Conservation (phyloP, 805 yeast genomes). For the Scheffersomyces coipomensis region DNA sequence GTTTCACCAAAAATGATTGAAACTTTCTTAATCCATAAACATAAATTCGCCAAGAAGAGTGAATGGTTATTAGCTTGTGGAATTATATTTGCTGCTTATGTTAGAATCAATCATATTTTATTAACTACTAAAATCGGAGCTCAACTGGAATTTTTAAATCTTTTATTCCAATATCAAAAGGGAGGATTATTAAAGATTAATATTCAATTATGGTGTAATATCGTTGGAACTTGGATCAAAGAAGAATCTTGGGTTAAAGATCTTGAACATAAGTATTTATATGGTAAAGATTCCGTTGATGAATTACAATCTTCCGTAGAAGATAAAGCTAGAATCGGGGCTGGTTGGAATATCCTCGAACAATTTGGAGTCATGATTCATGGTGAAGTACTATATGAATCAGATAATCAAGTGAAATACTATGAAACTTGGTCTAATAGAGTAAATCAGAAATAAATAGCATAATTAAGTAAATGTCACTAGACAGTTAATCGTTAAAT, state of each 20-base stretch:
- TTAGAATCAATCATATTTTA: slow-evolving; percentile 49
- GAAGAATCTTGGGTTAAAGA: slow-evolving; percentile 64
- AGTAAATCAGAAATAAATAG: no score
- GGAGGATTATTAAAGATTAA: slow-evolving; percentile 53
- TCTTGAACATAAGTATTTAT: slow-evolving; percentile 45
- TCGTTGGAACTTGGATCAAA: slow-evolving; percentile 53
- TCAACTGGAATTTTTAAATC: slow-evolving; percentile 46
- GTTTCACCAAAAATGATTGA: slow-evolving; percentile 50
- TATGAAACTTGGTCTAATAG: slow-evolving; percentile 30
- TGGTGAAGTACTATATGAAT: slow-evolving; percentile 27
- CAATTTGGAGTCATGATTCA: slow-evolving; percentile 34
- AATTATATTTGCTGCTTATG: slow-evolving; percentile 56
- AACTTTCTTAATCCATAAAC: slow-evolving; percentile 49
- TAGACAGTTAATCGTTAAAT: no score
- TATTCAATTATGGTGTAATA: slow-evolving; percentile 49
- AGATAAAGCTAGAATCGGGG: slow-evolving; percentile 27
- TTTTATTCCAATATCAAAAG: slow-evolving; percentile 50
- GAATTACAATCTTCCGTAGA: slow-evolving; percentile 20
- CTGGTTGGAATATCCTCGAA: slow-evolving; percentile 28
- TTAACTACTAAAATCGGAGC: slow-evolving; percentile 49
- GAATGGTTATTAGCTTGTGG: slow-evolving; percentile 76
- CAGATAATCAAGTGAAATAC: slow-evolving; percentile 27
- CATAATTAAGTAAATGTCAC: no score
- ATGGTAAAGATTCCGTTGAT: slow-evolving; percentile 21
- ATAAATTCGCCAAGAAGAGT: slow-evolving; percentile 50